Evolutionary conservation across 2,329 filamentous ascomycete species (phyloP).

Genomic region (Penicillium sp.): DNA sequence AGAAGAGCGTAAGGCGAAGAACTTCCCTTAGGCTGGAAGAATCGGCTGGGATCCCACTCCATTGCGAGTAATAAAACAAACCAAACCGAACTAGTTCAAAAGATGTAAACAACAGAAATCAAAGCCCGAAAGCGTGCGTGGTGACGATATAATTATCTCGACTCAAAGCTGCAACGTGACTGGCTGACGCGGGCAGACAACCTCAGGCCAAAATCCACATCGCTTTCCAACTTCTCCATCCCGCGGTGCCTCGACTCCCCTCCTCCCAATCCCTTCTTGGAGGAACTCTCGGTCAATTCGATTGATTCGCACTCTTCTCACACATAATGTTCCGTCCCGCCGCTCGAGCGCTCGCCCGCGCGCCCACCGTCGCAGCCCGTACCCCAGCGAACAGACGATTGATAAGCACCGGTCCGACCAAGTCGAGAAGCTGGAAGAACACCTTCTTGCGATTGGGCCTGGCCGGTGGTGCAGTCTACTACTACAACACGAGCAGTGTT

Average conservation of each 20-base stretch:
- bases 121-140: neutral
- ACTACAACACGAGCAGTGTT: conserved; percentile 79
- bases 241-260: conserved; percentile 9
- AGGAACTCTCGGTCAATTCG: conserved; percentile 12
- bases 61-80: conserved; percentile 11
- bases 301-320: conserved; percentile 2
- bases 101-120: neutral
- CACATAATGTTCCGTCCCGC: conserved; percentile 46
- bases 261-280: conserved; percentile 9
- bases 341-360: conserved; percentile 39
- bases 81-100: neutral
- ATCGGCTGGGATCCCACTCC: conserved; percentile 37
- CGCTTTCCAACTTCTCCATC: conserved; percentile 22
- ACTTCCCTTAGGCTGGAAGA: conserved; percentile 28
- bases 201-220: conserved; percentile 22
- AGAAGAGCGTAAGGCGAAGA: conserved; percentile 42
- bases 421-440: conserved; percentile 74
- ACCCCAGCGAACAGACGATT: conserved; percentile 38
- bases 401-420: conserved; percentile 51
- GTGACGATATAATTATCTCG: conserved; percentile 8
- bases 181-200: conserved; percentile 10
- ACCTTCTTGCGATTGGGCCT: conserved; percentile 63
- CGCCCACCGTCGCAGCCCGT: conserved; percentile 26
- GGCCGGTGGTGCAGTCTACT: conserved; percentile 71
- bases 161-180: conserved; percentile 20